Base-by-base conservation (phyloP, 768 basidiomycete genomes). In the Phlebiopsis flavidoalba region DNA sequence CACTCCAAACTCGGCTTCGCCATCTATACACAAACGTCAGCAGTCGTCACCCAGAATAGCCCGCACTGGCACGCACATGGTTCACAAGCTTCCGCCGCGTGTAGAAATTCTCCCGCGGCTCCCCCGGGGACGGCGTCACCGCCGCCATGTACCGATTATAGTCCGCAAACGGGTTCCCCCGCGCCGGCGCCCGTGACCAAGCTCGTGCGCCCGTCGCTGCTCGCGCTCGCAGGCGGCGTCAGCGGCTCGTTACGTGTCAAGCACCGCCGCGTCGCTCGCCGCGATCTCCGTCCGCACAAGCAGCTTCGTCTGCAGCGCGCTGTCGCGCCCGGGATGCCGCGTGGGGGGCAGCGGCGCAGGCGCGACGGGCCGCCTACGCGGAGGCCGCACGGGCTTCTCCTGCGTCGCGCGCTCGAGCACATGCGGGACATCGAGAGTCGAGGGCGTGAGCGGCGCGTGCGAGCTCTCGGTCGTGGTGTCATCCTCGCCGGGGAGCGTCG, bases 271-370 rank as follows among this genome's bases (percentile, higher is more conserved):
- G 54, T 53, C 40, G 45, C 17, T 49, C 8, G 43, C 12, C n/a
- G 60, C 15, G 15, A 51, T 33, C 47, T 56, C 50, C 19, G 54
- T 59, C 36, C 50, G 59, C 22, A 54, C 48, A 31, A 66, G 53
- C 45, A 62, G 33, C 53, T 60, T 58, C 3, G 47, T 24, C 26
- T 36, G 53, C n/a, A 17, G 45, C 3, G 46, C 17, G 58, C 67
- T 60, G 21, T 59, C n/a, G 55, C 53, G 19, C 63, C 56, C 24
- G 65, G 56, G 40, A 65, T 63, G 64, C 60, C 65, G 48, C 67
- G 67, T n/a, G n/a, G n/a, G 5, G 64, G 67, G 0, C 65, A 64
- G 26, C 64, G 31, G 37, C 40, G 62, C 53, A 21, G 63, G 63
- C 33, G 21, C 54, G 3, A 55, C 48, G 19, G 58, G 58, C 15